These are phyloP conservation scores for Saccharomycopsis sp. DNA, from an alignment of 805 yeast species.

Conservation along the genomic window DNA sequence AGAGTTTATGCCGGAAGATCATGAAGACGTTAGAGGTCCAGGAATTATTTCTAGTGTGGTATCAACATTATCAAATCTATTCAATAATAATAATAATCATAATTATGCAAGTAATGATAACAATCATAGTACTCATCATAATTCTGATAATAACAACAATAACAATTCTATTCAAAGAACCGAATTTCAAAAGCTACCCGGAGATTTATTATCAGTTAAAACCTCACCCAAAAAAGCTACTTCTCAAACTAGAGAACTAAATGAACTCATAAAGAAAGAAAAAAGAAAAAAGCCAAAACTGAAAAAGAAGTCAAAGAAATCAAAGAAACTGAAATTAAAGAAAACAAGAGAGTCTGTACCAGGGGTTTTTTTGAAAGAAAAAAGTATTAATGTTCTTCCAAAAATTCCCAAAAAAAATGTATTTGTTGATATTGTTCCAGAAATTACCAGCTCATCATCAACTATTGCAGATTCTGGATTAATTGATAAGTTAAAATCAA, in stretches of 20 bases:
- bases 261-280: constrained; percentile 4
- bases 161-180: not conserved
- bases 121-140: not conserved
- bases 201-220: not conserved
- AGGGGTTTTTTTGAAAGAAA: not conserved
- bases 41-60: constrained; percentile 5
- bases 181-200: not conserved
- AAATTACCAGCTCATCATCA: not conserved
- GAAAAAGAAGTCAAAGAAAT: not conserved
- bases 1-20: constrained; percentile 9
- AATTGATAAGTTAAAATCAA: constrained; percentile 5
- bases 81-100: not conserved
- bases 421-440: not conserved
- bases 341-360: not conserved
- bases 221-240: not conserved
- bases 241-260: not conserved
- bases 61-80: constrained; percentile 10
- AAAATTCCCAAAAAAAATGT: not conserved
- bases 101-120: not conserved
- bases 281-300: constrained; percentile 4
- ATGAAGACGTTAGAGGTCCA: not conserved
- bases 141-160: not conserved
- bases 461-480: not conserved
- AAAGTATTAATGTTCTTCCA: not conserved
- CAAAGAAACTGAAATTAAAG: constrained; percentile 4